Percentiles rank a stretch among this genome's conserved stretches.
Evolutionary conservation across 2,329 filamentous ascomycete species (phyloP).

Genomic region (Scortechinia acanthostroma): DNA sequence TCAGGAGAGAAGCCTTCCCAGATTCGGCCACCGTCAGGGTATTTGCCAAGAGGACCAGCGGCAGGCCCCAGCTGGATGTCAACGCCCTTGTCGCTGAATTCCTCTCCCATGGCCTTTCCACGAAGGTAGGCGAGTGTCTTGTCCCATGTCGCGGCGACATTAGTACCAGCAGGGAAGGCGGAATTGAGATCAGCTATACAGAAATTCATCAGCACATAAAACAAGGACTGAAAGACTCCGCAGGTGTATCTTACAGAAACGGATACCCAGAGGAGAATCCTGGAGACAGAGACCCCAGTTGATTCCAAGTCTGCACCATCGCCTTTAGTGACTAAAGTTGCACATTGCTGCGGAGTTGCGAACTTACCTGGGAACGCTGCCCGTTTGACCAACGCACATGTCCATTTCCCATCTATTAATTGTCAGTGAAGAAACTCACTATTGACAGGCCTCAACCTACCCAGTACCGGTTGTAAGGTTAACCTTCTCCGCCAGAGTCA

Average conservation of each 20-base stretch:
- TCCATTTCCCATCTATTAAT: slow-evolving; percentile 23
- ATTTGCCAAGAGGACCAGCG: slow-evolving; percentile 56
- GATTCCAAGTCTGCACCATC: slow-evolving; percentile 45
- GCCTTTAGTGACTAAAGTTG: no score
- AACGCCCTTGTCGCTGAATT: slow-evolving; percentile 67
- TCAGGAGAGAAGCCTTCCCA: slow-evolving; percentile 60
- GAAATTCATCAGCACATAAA: not conserved
- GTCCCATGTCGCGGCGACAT: slow-evolving; percentile 69
- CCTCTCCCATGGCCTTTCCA: slow-evolving; percentile 64
- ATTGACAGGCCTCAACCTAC: not conserved
- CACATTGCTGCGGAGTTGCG: no score
- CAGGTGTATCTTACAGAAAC: slow-evolving; percentile 31
- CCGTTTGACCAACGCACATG: slow-evolving; percentile 24
- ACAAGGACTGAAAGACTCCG: no score
- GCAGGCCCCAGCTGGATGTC: slow-evolving; percentile 62
- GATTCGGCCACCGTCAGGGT: slow-evolving; percentile 55
- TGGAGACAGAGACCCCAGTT: slow-evolving; percentile 59
- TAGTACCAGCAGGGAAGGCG: slow-evolving; percentile 66
- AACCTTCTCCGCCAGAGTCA: slow-evolving; percentile 69
- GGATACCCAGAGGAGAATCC: slow-evolving; percentile 65
- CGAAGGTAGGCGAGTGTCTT: slow-evolving; percentile 57
- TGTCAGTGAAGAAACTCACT: not conserved
- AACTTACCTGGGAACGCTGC: slow-evolving; percentile 4
- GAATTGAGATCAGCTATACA: slow-evolving; percentile 49
- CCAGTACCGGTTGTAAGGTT: slow-evolving; percentile 70